These are phyloP conservation scores for Trametes maxima DNA, from an alignment of 768 basidiomycete species.

Conservation along the genomic window DNA sequence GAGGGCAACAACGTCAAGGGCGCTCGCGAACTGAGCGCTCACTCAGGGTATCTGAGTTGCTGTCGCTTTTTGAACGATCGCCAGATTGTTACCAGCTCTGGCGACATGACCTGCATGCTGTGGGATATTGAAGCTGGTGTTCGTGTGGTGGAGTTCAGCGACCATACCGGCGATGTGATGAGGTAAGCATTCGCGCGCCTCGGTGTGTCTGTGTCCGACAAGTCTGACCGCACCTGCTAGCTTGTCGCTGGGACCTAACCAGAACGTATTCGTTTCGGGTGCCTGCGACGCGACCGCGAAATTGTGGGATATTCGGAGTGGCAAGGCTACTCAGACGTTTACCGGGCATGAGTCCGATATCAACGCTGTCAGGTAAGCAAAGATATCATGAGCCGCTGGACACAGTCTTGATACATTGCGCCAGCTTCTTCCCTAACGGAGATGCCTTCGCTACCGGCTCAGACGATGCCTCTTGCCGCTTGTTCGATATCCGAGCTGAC, in stretches of 20 bases:
- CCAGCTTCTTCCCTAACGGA: conserved; percentile 98
- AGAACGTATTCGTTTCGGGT: conserved; percentile 97
- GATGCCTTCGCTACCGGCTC: conserved; percentile 99
- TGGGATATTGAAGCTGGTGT: conserved; percentile 99
- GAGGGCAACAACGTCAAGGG: conserved; percentile 79
- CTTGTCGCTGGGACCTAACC: conserved; percentile 90
- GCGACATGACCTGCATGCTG: conserved; percentile 99
- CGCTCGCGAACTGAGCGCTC: conserved; percentile 93
- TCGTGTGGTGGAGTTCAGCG: conserved; percentile 97
- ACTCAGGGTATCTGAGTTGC: conserved; percentile 97
- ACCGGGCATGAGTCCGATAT: conserved; percentile 99
- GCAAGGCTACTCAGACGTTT: conserved; percentile 97
- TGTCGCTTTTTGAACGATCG: conserved; percentile 99
- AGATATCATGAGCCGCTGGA: conserved; percentile 2
- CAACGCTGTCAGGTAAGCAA: conserved; percentile 93
- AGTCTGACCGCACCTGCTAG: conserved; percentile 44
- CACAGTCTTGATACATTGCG: background rate
- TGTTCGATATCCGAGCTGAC: conserved; percentile 98
- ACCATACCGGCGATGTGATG: conserved; percentile 99
- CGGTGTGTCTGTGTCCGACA: conserved; percentile 1
- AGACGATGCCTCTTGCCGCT: conserved; percentile 96
- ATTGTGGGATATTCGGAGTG: conserved; percentile 98
- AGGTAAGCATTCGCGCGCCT: conserved; percentile 57
- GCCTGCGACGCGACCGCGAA: conserved; percentile 99
- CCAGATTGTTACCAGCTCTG: conserved; percentile 96